phyloP scores from a whole-genome alignment of 116 monocot species.

The Trichopus zeylanicus region DNA sequence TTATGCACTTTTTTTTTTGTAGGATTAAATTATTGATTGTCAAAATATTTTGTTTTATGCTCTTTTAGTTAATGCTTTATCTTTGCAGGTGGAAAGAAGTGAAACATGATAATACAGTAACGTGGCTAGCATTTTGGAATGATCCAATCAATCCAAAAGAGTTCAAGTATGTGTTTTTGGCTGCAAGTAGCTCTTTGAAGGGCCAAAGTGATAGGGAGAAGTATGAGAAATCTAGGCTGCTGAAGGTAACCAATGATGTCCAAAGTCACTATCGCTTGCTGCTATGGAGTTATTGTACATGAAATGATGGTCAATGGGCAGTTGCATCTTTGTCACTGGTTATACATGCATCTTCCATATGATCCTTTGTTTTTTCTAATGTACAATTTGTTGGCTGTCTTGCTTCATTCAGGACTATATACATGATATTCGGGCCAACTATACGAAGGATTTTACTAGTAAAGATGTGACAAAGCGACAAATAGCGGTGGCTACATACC shows the following conservation, averaged over 20 bases:
- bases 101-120: conserved; percentile 91
- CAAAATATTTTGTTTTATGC: not conserved
- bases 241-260: conserved; percentile 52
- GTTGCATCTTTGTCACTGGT: not conserved
- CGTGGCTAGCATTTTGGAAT: conserved; percentile 98
- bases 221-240: conserved; percentile 86
- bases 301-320: not conserved
- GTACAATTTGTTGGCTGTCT: not conserved
- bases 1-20: not conserved
- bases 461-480: conserved; percentile 77
- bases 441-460: conserved; percentile 78
- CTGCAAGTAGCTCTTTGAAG: conserved; percentile 92
- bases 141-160: conserved; percentile 96
- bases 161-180: conserved; percentile 95
- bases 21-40: not conserved
- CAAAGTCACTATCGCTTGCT: not conserved
- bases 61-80: not conserved
- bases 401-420: conserved; percentile 69
- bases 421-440: conserved; percentile 61
- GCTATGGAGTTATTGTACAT: not conserved
- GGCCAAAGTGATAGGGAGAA: conserved; percentile 99
- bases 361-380: not conserved
- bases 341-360: not conserved
- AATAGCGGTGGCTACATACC: conserved; percentile 98
- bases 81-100: conserved; percentile 94